Evolutionary conservation across 2,329 filamentous ascomycete genomes (phyloP).

Genomic region (Rasamsonia emersonii): DNA sequence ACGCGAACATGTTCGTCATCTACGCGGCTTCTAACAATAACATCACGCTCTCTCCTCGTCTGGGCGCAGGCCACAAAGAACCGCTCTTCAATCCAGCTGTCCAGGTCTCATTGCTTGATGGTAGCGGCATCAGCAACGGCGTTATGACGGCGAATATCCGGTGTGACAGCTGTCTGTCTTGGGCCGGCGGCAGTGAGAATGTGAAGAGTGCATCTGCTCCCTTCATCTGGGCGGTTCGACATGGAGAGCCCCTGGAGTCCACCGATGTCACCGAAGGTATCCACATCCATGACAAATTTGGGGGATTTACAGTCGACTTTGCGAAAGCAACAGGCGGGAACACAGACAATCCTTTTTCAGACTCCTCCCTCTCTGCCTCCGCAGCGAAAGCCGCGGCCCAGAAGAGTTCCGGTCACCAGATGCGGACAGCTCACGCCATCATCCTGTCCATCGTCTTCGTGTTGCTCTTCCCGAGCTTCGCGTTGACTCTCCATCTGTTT

Average conservation of each 20-base stretch:
- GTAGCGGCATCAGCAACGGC: slow-evolving; percentile 47
- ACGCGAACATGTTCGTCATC: slow-evolving; percentile 54
- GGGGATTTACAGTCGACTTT: slow-evolving; percentile 15
- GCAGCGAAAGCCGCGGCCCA: neutral
- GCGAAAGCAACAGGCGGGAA: slow-evolving; percentile 14
- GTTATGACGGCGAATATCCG: slow-evolving; percentile 53
- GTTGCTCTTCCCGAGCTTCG: slow-evolving; percentile 29
- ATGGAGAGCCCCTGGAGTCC: slow-evolving; percentile 15
- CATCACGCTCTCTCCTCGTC: slow-evolving; percentile 53
- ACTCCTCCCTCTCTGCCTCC: slow-evolving; percentile 6
- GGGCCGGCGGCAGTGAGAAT: slow-evolving; percentile 12
- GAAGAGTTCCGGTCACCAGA: slow-evolving; percentile 5
- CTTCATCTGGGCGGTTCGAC: slow-evolving; percentile 23
- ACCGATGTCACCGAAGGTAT: slow-evolving; percentile 12
- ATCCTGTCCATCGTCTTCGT: slow-evolving; percentile 36
- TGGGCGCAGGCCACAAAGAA: slow-evolving; percentile 39
- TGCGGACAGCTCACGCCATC: slow-evolving; percentile 21
- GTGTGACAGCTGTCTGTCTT: slow-evolving; percentile 23
- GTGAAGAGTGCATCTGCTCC: slow-evolving; percentile 12
- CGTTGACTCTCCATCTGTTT: slow-evolving; percentile 26
- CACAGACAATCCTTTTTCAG: slow-evolving; percentile 16
- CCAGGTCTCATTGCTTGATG: slow-evolving; percentile 47
- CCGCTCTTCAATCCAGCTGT: slow-evolving; percentile 40
- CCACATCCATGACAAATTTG: slow-evolving; percentile 16
- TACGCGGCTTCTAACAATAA: slow-evolving; percentile 52